These are phyloP conservation scores for Phoma herbarum DNA, from an alignment of 2,329 filamentous ascomycete genomes.

Conservation along the genomic window DNA sequence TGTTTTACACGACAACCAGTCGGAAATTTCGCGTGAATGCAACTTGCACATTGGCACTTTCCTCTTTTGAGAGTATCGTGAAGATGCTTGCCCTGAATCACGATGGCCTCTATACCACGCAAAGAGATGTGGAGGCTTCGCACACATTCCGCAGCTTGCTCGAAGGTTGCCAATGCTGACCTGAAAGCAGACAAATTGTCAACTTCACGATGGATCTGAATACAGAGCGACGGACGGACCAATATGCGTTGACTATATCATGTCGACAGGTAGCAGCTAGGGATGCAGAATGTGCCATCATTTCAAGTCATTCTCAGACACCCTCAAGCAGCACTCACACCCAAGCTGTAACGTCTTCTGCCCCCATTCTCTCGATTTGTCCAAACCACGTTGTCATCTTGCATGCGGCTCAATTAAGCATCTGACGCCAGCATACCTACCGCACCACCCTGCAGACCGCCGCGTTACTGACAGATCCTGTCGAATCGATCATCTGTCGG, in stretches of 20 bases:
- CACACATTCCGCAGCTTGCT: conserved; percentile 20
- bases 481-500: conserved; percentile 25
- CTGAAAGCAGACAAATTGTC: conserved; percentile 32
- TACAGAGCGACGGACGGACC: conserved; percentile 9
- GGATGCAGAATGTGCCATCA: neutral
- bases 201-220: conserved; percentile 4
- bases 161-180: conserved; percentile 44
- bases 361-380: conserved; percentile 16
- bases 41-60: conserved; percentile 1
- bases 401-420: conserved; percentile 49
- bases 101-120: conserved; percentile 19
- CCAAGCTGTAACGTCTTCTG: conserved; percentile 1
- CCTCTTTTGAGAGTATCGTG: conserved; percentile 1
- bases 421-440: conserved; percentile 49
- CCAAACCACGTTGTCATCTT: conserved; percentile 27
- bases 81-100: conserved; percentile 16
- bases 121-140: conserved; percentile 29
- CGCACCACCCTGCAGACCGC: conserved; percentile 32
- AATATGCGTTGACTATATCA: conserved; percentile 22
- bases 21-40: conserved; percentile 1
- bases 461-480: conserved; percentile 22
- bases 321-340: neutral
- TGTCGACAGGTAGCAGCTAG: neutral
- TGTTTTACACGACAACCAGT: neutral
- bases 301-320: neutral